Evolutionary conservation across 2,329 filamentous ascomycete species (phyloP).

Genomic region (Colletotrichum tropicicola): DNA sequence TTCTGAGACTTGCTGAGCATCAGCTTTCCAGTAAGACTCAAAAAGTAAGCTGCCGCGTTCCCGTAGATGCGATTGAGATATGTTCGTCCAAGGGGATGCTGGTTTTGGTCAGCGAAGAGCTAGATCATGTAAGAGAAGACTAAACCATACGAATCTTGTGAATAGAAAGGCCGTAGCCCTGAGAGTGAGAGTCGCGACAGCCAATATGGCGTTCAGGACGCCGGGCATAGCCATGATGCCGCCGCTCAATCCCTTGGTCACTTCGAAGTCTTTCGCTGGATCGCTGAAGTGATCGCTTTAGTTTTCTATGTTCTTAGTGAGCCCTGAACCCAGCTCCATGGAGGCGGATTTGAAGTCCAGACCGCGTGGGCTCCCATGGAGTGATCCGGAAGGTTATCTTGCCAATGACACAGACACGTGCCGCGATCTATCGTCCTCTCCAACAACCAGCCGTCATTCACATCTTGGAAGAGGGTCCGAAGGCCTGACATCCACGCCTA

Average conservation of each 20-base stretch:
- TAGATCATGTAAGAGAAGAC: neutral
- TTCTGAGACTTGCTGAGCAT: neutral
- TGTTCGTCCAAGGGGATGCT: slow-evolving; percentile 18
- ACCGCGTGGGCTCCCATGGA: no score
- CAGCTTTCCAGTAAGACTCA: neutral
- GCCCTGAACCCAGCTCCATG: neutral
- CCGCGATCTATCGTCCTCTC: neutral
- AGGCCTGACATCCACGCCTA: neutral
- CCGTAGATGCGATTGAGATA: slow-evolving; percentile 18
- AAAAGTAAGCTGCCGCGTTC: neutral
- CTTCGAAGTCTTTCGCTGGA: neutral
- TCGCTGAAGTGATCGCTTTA: neutral
- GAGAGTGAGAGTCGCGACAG: neutral
- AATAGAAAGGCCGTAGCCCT: neutral
- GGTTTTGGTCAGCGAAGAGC: neutral
- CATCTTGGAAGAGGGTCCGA: neutral
- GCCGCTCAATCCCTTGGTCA: no score
- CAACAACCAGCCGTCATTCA: no score
- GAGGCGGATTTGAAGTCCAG: no score
- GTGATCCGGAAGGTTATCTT: neutral
- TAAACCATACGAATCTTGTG: slow-evolving; percentile 3
- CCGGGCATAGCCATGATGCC: neutral
- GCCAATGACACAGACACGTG: neutral
- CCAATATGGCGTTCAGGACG: slow-evolving; percentile 6
- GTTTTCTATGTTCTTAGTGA: neutral